Evolutionary conservation across 352 stramenopile genomes (phyloP), one percentile per base, ranked within the genome.

Genomic region (Pythium rishiriense): DNA sequence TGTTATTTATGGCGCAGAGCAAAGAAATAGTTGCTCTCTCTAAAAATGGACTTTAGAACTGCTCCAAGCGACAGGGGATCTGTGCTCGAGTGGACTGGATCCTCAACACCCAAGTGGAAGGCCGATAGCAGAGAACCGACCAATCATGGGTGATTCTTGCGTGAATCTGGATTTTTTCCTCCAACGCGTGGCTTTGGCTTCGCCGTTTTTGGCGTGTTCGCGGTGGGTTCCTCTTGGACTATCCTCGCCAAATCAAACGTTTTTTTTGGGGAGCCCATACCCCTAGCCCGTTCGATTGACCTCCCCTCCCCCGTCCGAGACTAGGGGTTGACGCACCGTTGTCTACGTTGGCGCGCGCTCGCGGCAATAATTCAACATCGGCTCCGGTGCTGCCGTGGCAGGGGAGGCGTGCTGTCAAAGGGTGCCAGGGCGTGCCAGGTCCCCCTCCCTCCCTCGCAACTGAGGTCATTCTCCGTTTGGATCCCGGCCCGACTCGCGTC

Each of bases 391-490:
- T 56, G 58, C 47, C 58, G 58, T 56, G 48, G 29, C 51, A 41
- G 35, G 3, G 6, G 35, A 11, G 31, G 31, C 31, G 31, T 37
- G 31, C 31, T 54, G 41, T 62, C 61, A 68, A 68, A 62, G 61
- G 61, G 51, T 62, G 45, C 45, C 5, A 51, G 25, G 12, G 11
- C 31, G 22, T 35, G n/a, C 29, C 54, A 21, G 5, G 17, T 26
- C 33, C 39, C 33, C 35, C 49, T 56, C 31, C 31, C 28, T 11
- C 49, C 17, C n/a, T 14, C n/a, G 24, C 54, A 53, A 52, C 24
- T 15, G 3, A 8, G 29, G 52, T 79, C 75, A 78, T 86, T 79
- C 75, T 80, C 59, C 69, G 66, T 68, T 79, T 79, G 55, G 69
- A 72, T 71, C 63, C 63, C 9, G 9, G 41, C 54, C 37, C 21